Conservation (phyloP, 192 early-diverging fungal genomes). For the Piromyces sp. region DNA sequence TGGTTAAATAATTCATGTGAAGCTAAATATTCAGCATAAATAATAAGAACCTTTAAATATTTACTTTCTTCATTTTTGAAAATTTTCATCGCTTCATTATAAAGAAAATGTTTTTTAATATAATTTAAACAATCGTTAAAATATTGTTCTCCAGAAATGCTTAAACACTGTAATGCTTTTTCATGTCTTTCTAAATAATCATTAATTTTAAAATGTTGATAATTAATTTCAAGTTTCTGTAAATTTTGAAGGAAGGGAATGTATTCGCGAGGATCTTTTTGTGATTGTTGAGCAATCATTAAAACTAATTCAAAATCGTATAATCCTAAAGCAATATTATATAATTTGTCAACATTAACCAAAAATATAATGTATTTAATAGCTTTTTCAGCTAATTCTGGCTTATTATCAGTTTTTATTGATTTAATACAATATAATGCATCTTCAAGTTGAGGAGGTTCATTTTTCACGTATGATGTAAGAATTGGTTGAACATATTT, state of each 20-base stretch:
- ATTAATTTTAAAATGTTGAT: slow-evolving; percentile 76
- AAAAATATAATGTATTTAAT: slow-evolving; percentile 85
- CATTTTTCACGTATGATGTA: slow-evolving; percentile 64
- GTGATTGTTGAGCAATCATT: slow-evolving; percentile 90
- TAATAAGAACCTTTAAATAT: slow-evolving; percentile 22
- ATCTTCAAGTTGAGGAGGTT: slow-evolving; percentile 62
- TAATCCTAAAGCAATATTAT: slow-evolving; percentile 78
- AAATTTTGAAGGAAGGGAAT: slow-evolving; percentile 72
- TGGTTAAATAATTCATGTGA: slow-evolving; percentile 35
- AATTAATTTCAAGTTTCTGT: slow-evolving; percentile 50
- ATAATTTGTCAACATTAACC: slow-evolving; percentile 70
- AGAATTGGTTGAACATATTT: slow-evolving; percentile 62
- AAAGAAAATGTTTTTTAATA: slow-evolving; percentile 44
- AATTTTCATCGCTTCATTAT: slow-evolving; percentile 31
- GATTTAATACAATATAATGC: slow-evolving; percentile 52
- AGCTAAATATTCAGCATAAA: slow-evolving; percentile 49
- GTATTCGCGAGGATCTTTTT: slow-evolving; percentile 93
- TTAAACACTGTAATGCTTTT: slow-evolving; percentile 56
- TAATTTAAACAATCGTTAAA: slow-evolving; percentile 47
- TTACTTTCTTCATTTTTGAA: slow-evolving; percentile 22
- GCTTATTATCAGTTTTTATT: slow-evolving; percentile 30
- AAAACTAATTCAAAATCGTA: slow-evolving; percentile 84
- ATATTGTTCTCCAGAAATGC: slow-evolving; percentile 22
- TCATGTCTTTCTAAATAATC: slow-evolving; percentile 51
- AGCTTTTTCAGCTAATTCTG: slow-evolving; percentile 54